Evolutionary conservation across 345 rosid genomes (phyloP).

Genomic region (Salix brachista): DNA sequence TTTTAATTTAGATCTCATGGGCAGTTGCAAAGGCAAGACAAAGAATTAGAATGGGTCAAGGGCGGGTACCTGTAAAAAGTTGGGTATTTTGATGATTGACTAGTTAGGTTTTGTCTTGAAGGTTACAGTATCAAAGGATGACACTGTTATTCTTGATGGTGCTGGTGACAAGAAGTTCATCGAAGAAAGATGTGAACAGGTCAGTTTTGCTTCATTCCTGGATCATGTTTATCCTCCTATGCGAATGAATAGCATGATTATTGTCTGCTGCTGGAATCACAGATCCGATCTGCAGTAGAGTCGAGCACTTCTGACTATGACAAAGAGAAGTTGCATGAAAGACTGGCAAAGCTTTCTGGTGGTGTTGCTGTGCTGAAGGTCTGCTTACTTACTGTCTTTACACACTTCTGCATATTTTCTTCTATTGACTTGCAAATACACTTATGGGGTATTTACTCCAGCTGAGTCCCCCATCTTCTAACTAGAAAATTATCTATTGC

Average conservation of each 20-base stretch:
- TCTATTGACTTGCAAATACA: background rate
- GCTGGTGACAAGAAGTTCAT: conserved; percentile 85
- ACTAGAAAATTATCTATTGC: background rate
- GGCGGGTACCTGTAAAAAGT: background rate
- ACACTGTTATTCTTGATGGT: conserved; percentile 87
- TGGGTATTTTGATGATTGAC: conserved; percentile 1
- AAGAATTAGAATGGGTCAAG: background rate
- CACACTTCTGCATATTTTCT: background rate
- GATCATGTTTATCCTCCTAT: background rate
- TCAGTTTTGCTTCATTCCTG: conserved; percentile 17
- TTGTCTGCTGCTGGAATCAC: conserved; percentile 7
- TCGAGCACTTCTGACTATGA: conserved; percentile 86
- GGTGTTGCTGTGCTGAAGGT: conserved; percentile 98
- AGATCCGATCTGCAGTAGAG: conserved; percentile 77
- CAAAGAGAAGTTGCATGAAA: conserved; percentile 90
- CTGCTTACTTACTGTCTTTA: background rate
- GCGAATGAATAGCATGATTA: background rate
- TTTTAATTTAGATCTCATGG: background rate
- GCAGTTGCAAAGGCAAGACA: background rate
- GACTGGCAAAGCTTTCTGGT: conserved; percentile 92
- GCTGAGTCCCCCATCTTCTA: background rate
- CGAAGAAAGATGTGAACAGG: conserved; percentile 92
- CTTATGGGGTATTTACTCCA: background rate
- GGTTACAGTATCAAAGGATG: conserved; percentile 89
- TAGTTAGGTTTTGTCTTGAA: conserved; percentile 15